Conservation (phyloP, 176 grass and related monocot species). For the Rhynchospora pubera region DNA sequence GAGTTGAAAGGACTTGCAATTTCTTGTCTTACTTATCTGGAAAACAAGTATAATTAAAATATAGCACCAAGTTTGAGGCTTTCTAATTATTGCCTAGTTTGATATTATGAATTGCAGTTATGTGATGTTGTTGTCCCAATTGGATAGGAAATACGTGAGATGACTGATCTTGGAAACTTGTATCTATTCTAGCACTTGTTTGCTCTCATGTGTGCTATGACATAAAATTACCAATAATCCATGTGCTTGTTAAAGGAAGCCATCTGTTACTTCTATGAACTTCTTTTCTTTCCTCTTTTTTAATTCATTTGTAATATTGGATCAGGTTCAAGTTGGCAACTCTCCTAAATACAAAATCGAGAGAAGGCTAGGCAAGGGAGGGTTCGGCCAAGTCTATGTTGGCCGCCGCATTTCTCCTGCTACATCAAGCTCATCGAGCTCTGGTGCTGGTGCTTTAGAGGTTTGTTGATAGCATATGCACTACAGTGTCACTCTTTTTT, state of each 20-base stretch:
- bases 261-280: not conserved
- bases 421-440: conserved; percentile 29
- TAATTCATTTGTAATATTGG: conserved; percentile 2
- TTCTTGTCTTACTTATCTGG: not conserved
- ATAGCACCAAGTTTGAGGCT: not conserved
- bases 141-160: not conserved
- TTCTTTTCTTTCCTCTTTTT: not conserved
- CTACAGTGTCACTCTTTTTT: not conserved
- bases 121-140: not conserved
- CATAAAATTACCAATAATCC: conserved; percentile 1
- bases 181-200: not conserved
- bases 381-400: conserved; percentile 99
- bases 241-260: not conserved
- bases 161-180: not conserved
- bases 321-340: conserved; percentile 77
- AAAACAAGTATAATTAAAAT: no score
- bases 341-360: conserved; percentile 87
- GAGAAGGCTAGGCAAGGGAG: conserved; percentile 88
- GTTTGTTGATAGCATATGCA: conserved; percentile 22
- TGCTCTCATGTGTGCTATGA: not conserved
- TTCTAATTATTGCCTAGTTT: not conserved
- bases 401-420: conserved; percentile 50
- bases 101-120: not conserved
- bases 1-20: not conserved
- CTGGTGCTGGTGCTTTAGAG: conserved; percentile 54